Evolutionary conservation across 306 rosid species (phyloP), one percentile per base, ranked within the genome.

Genomic region (Trichosanthes cucumerina): DNA sequence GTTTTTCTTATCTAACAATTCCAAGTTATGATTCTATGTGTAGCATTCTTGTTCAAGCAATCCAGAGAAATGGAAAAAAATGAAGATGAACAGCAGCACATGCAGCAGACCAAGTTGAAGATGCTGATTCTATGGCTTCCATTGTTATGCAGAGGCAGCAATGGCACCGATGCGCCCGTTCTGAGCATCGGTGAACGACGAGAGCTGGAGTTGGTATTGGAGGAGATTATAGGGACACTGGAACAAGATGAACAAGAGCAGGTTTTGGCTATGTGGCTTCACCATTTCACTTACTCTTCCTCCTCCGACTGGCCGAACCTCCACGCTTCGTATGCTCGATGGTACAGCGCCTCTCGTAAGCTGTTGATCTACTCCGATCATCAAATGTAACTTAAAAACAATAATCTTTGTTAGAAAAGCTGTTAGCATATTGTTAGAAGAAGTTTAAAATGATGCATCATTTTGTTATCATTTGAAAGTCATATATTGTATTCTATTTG

Each of bases 231-330:
- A 21, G 87, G 80, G 68, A 68, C 31, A 80, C 38, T 91, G 50
- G 88, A 87, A 57, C 80, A 81, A 19, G 85, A 85, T 53, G 80
- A 84, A 54, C 92, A 88, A 56, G 98, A 91, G 58, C 86, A 86
- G 77, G 90, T 89, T 64, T 79, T 93, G n/a, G 78, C 90, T 34
- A 70, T 91, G 6, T 93, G 98, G 98, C 96, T 93, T 12, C 93
- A 91, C 75, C 92, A 93, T 78, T 93, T 87, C 81, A 91, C 98
- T 9, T 82, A 23, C 36, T 86, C 83, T 34, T 62, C 88, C 4
- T 88, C 89, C 70, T 86, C 93, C 36, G 98, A 93, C 38, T 91
- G 98, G 98, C 98, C 98, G 3, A 86, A 89, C 77, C 93, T 93
- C 82, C 88, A 84, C 41, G 82, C 89, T 34, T 88, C 90, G 53